Evolutionary conservation across 306 rosid species (phyloP), one percentile per base, ranked within the genome.

Genomic region (Sphenostylis stenocarpa): DNA sequence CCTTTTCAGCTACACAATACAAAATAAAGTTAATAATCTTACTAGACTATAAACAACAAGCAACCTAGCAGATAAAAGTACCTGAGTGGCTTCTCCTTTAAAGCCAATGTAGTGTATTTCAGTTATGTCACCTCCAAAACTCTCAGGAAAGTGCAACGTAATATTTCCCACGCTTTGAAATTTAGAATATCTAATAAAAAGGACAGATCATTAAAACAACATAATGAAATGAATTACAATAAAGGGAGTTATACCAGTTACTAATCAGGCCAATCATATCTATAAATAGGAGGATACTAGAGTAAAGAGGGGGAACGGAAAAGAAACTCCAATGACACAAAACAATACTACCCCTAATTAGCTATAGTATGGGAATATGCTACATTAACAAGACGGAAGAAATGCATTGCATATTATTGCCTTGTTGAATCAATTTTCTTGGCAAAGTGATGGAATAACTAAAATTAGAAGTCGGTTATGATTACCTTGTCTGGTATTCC

Each of bases 51-150:
- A 80, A 77, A 60, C 79, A 75, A 55, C 55, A 39, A 21, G 16
- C 4, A 53, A 38, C 81, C 52, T 49, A 62, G 73, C 63, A 48
- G 75, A n/a, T 29, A 29, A 77, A 13, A 73, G 80, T 90, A 95
- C 99, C 97, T 90, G 96, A 21, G 97, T 95, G 55, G 99, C 97
- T 87, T 95, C 96, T 21, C 99, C 99, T 84, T 95, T 95, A 62
- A 95, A 88, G 84, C 99, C 99, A 84, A 95, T 92, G 63, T 95
- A 95, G 83, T 87, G 88, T 82, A 95, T 92, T 79, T 87, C 84
- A 77, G 94, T 85, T 20, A 86, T 77, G 88, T 95, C 97, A 9
- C 90, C 97, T 20, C 99, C 97, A 80, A 90, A 95, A 81, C 82
- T 92, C 21, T 86, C 92, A 36, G 99, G 97, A 80, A 95, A 95